These are phyloP conservation scores for Yamadazyma blattariae DNA, from an alignment of 1,139 yeast species.

Conservation along the genomic window DNA sequence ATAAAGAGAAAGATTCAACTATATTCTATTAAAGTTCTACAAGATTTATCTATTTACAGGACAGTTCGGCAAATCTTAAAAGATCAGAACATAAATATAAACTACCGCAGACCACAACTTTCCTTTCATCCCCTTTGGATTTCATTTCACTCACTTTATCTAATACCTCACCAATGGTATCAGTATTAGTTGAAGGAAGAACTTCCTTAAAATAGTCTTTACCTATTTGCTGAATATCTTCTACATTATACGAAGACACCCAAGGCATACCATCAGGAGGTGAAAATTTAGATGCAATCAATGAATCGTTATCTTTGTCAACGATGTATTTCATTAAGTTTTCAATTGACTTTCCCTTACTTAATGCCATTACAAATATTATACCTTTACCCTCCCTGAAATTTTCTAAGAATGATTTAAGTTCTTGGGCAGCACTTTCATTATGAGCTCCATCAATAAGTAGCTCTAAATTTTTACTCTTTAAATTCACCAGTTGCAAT, in stretches of 20 bases:
- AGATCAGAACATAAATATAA: slow-evolving; percentile 73
- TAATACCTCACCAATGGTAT: slow-evolving; percentile 16
- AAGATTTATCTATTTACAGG: slow-evolving; percentile 1
- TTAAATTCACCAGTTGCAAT: slow-evolving; percentile 40
- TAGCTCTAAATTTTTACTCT: slow-evolving; percentile 21
- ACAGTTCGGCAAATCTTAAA: slow-evolving; percentile 29
- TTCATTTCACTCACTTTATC: slow-evolving; percentile 15
- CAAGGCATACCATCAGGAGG: slow-evolving; percentile 91
- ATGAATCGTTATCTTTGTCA: slow-evolving; percentile 42
- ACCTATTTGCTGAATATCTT: slow-evolving; percentile 33
- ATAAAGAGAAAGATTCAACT: too few relatives aligned
- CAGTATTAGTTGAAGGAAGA: slow-evolving; percentile 6
- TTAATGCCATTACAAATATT: slow-evolving; percentile 69
- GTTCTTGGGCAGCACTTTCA: slow-evolving; percentile 72
- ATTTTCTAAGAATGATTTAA: slow-evolving; percentile 37
- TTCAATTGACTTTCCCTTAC: slow-evolving; percentile 64
- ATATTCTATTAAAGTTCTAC: too few relatives aligned
- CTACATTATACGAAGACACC: slow-evolving; percentile 54
- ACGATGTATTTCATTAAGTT: slow-evolving; percentile 53
- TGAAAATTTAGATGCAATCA: slow-evolving; percentile 63
- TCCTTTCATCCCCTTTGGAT: slow-evolving; percentile 23
- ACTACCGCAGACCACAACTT: slow-evolving; percentile 72
- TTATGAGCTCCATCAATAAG: slow-evolving; percentile 91
- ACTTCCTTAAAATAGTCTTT: slow-evolving; percentile 26
- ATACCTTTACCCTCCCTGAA: slow-evolving; percentile 30